Evolutionary conservation across 164 flowering plant species (phyloP).

Genomic region (Vitis rotundifolia): DNA sequence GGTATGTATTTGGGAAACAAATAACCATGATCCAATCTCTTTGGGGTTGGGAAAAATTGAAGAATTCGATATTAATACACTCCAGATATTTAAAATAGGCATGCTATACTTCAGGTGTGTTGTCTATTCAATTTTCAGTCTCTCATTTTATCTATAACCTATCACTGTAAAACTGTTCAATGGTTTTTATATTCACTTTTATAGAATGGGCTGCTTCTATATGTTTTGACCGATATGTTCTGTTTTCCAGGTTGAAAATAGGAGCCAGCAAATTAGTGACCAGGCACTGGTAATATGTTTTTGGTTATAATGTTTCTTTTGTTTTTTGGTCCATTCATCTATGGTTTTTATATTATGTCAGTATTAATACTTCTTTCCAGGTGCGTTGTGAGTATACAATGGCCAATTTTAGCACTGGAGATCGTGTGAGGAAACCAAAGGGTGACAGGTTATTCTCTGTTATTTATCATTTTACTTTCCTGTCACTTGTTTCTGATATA

Average conservation of each 20-base stretch:
- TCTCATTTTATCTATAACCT: too few species aligned
- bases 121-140: too few species aligned
- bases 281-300: constrained; percentile 69
- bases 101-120: not conserved
- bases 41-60: too few species aligned
- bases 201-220: not conserved
- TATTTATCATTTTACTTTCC: not conserved
- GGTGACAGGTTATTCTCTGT: constrained; percentile 71
- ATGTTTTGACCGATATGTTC: not conserved
- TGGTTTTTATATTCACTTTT: not conserved
- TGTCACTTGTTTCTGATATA: not conserved
- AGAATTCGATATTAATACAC: not conserved
- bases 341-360: not conserved
- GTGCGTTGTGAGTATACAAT: constrained; percentile 95
- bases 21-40: too few species aligned
- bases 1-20: too few species aligned
- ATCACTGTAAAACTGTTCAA: too few species aligned
- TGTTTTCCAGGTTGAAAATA: constrained; percentile 71
- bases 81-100: not conserved
- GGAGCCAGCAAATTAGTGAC: constrained; percentile 78
- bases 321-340: not conserved
- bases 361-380: constrained; percentile 34
- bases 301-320: not conserved
- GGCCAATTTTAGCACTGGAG: constrained; percentile 99
- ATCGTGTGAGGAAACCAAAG: constrained; percentile 86